Percentiles rank a stretch among this genome's conserved stretches.
These are phyloP conservation scores for Leucoagaricus sp. DNA, from an alignment of 1,284 basidiomycete genomes.

Conservation along the genomic window DNA sequence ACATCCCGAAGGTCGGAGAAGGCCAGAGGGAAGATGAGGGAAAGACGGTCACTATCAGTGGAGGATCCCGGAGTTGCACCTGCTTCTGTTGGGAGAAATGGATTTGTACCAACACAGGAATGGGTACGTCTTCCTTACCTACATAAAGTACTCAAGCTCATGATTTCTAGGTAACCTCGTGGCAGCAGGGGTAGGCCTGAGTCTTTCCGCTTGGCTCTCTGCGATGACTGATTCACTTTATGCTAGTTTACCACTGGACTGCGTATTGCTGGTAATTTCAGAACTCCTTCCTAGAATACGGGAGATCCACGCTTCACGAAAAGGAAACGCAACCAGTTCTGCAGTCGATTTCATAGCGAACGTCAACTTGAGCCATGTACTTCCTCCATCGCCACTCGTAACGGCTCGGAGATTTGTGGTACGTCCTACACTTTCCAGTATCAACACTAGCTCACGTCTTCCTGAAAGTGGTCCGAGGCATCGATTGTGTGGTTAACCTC, in stretches of 20 bases:
- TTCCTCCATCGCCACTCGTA: constrained; percentile 70
- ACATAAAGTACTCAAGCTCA: not conserved
- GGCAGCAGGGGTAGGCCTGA: constrained; percentile 76
- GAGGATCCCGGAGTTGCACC: constrained; percentile 62
- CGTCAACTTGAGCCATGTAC: constrained; percentile 62
- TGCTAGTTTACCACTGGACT: constrained; percentile 78
- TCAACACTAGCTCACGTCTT: not conserved
- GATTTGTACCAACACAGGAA: constrained; percentile 92
- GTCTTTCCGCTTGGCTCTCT: not conserved
- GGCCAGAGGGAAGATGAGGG: constrained; percentile 85
- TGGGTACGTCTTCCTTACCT: constrained; percentile 64
- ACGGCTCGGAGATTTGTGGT: constrained; percentile 76
- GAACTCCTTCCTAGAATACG: constrained; percentile 89
- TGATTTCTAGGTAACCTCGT: constrained; percentile 66
- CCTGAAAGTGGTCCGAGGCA: constrained; percentile 80
- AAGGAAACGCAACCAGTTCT: constrained; percentile 60
- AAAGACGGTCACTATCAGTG: constrained; percentile 58
- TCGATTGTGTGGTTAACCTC: constrained; percentile 89
- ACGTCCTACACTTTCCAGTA: constrained; percentile 20
- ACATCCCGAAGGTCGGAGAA: constrained; percentile 68
- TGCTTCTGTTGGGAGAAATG: constrained; percentile 77
- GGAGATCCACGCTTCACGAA: constrained; percentile 68
- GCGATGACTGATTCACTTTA: constrained; percentile 10
- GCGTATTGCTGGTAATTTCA: constrained; percentile 80
- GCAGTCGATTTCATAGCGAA: constrained; percentile 72